Evolutionary conservation across 1,139 yeast species (phyloP), one percentile per base, ranked within the genome.

Genomic region (Pichia sp.): DNA sequence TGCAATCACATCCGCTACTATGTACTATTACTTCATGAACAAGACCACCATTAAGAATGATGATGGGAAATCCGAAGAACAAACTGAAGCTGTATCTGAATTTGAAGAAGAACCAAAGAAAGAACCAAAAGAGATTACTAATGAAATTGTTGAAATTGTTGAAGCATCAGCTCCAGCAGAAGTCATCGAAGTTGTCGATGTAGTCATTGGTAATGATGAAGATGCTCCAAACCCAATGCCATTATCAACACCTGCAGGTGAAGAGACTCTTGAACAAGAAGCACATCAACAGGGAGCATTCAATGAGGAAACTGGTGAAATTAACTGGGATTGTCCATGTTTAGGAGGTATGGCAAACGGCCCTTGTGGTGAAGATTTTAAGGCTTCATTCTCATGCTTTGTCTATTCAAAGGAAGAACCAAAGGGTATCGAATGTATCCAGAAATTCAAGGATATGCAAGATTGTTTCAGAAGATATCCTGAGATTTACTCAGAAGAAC

Each of bases 261-360:
- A 27, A 17, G 40, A 45, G 29, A 34, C 43, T n/a, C 41, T 34
- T 11, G 44, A 38, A 28, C 44, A 35, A 24, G 43, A 49, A 23
- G 51, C 44, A 4, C 50, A 38, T 18, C 51, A 44, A 28, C 60
- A 57, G 14, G 60, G 48, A 44, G 96, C 98, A 3, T 91, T 78
- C 64, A 77, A 91, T 63, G 97, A 97, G 32, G 96, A 85, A 53
- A 91, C 99, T 6, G 98, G 98, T 27, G 98, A 91, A 60, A 93
- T 93, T 63, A 91, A 93, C 75, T 93, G 99, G 99, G 98, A 93
- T 57, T 93, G 99, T 60, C 96, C 98, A n/a, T 93, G 99, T 64
- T 69, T 93, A 42, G 98, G 98, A 28, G 98, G 98, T 34, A 91
- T 91, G 97, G 97, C 98, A 29, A 72, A 87, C 47, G 98, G 98